These are phyloP conservation scores for Acephala macrosclerotiorum DNA, from an alignment of 2,329 filamentous ascomycete genomes.

Conservation along the genomic window DNA sequence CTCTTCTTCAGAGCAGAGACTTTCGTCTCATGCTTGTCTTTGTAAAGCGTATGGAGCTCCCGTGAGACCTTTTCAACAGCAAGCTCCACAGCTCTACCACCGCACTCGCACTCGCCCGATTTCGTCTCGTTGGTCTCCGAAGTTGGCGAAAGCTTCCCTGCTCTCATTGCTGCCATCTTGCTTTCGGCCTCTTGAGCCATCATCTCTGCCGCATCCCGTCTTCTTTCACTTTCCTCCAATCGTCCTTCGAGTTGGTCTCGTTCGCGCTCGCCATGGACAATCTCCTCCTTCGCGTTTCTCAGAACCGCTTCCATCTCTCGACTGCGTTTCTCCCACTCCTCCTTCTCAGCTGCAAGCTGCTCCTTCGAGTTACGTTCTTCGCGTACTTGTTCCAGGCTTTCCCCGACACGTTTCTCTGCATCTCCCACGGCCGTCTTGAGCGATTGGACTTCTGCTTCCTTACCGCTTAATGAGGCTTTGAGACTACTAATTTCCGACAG, in stretches of 20 bases:
- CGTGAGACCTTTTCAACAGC: slow-evolving; percentile 91
- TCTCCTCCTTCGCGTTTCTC: slow-evolving; percentile 81
- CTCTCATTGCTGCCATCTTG: slow-evolving; percentile 77
- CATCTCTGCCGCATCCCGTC: slow-evolving; percentile 76
- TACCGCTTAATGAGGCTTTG: slow-evolving; percentile 88
- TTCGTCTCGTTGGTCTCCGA: slow-evolving; percentile 45
- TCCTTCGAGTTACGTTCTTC: slow-evolving; percentile 78
- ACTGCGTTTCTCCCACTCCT: slow-evolving; percentile 83
- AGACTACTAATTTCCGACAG: slow-evolving; percentile 94
- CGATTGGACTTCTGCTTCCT: slow-evolving; percentile 88
- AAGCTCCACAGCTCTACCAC: slow-evolving; percentile 74
- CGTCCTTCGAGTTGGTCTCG: slow-evolving; percentile 79
- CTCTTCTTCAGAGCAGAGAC: slow-evolving; percentile 86
- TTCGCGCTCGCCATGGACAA: slow-evolving; percentile 79
- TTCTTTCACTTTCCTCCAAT: slow-evolving; percentile 78
- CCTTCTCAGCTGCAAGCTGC: slow-evolving; percentile 75
- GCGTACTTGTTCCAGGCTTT: slow-evolving; percentile 82
- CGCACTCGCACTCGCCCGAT: slow-evolving; percentile 38
- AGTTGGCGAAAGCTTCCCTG: slow-evolving; percentile 57
- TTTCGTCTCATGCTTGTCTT: slow-evolving; percentile 96
- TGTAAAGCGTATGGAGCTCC: slow-evolving; percentile 92
- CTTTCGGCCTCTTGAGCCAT: slow-evolving; percentile 79
- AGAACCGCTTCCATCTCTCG: slow-evolving; percentile 86
- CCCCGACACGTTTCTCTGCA: slow-evolving; percentile 89
- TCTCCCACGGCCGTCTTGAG: slow-evolving; percentile 88